phyloP scores from a whole-genome alignment of 1,139 yeast genomes.

The Torulaspora pretoriensis region DNA sequence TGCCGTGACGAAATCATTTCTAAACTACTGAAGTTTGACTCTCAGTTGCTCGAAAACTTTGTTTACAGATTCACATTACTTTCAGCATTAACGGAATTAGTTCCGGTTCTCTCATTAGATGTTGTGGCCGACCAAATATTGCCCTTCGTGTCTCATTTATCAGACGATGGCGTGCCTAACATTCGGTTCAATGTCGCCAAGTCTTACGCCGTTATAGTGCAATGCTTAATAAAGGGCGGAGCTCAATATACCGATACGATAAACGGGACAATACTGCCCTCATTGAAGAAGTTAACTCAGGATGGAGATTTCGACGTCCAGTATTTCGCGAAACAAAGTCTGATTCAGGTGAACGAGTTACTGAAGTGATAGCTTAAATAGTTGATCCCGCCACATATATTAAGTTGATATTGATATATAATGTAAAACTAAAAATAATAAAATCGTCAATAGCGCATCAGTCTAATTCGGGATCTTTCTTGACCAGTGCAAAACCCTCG shows the following conservation, averaged over 20 bases:
- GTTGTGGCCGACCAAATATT: conserved; percentile 62
- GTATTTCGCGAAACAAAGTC: conserved; percentile 69
- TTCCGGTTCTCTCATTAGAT: conserved; percentile 58
- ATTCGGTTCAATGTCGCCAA: conserved; percentile 93
- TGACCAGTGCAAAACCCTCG: conserved; percentile 4
- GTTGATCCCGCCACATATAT: background rate
- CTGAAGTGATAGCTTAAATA: conserved; percentile 8
- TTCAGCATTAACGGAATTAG: conserved; percentile 76
- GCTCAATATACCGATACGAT: conserved; percentile 42
- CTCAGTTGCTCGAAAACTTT: conserved; percentile 47
- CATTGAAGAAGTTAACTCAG: conserved; percentile 57
- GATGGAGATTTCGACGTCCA: conserved; percentile 90
- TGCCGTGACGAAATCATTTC: conserved; percentile 79
- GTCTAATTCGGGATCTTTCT: conserved; percentile 2
- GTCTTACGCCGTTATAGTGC: conserved; percentile 59
- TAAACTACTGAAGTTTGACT: conserved; percentile 56
- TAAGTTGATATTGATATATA: background rate
- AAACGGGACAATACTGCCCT: conserved; percentile 54
- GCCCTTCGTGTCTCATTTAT: conserved; percentile 72
- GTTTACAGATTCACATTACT: conserved; percentile 88
- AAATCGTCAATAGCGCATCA: background rate
- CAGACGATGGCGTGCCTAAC: conserved; percentile 84
- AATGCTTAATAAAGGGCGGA: conserved; percentile 43
- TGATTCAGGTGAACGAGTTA: conserved; percentile 35
- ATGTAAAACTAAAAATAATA: conserved; percentile 1